phyloP scores from a whole-genome alignment of 441 rosid species.

The Hura crepitans region DNA sequence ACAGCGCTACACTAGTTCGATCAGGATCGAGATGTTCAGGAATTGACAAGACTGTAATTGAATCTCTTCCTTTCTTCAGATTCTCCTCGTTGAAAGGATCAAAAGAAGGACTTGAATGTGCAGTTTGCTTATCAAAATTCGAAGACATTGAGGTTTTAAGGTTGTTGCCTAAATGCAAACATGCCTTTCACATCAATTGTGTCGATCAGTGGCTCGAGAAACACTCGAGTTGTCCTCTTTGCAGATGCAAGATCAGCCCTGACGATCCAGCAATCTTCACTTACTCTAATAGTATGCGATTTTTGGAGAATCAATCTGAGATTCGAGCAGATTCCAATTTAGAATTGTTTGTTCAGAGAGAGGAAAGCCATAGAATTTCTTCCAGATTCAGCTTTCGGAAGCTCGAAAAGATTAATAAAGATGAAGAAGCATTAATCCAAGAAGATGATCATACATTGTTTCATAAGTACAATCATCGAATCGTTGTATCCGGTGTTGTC shows the following conservation, averaged over 20 bases:
- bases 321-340: slow-evolving; percentile 45
- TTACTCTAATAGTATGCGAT: slow-evolving; percentile 52
- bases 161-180: slow-evolving; percentile 72
- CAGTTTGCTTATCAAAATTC: slow-evolving; percentile 82
- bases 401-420: slow-evolving; percentile 29
- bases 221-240: slow-evolving; percentile 87
- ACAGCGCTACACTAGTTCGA: slow-evolving; percentile 22
- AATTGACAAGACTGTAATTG: slow-evolving; percentile 54
- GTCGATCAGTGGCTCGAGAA: slow-evolving; percentile 92
- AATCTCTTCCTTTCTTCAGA: slow-evolving; percentile 71
- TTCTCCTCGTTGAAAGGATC: slow-evolving; percentile 45
- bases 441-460: slow-evolving; percentile 31
- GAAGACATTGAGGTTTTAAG: slow-evolving; percentile 74
- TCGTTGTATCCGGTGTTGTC: slow-evolving; percentile 57
- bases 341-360: slow-evolving; percentile 66
- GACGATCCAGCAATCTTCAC: slow-evolving; percentile 46
- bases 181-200: slow-evolving; percentile 71
- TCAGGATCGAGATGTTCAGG: slow-evolving; percentile 63
- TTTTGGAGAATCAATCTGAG: slow-evolving; percentile 45
- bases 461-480: slow-evolving; percentile 64
- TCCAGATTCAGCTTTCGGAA: slow-evolving; percentile 67
- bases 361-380: slow-evolving; percentile 47
- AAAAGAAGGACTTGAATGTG: slow-evolving; percentile 59
- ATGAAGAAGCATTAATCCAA: slow-evolving; percentile 35
- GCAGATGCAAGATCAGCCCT: slow-evolving; percentile 47